Evolutionary conservation across 345 rosid genomes (phyloP).

Genomic region (Hibiscus syriacus): DNA sequence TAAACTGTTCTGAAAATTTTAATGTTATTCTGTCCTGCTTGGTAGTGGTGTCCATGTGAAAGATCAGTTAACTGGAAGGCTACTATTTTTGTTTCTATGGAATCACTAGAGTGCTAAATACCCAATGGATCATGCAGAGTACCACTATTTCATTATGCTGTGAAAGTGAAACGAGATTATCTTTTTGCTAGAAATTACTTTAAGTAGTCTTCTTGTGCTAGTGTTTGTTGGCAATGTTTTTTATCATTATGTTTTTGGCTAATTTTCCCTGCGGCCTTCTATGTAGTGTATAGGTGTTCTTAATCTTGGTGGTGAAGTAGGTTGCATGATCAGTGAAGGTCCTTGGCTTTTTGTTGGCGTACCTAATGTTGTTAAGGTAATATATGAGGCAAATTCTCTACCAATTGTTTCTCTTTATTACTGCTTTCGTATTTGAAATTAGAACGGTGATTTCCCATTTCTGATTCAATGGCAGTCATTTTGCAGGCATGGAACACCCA

Average conservation of each 20-base stretch:
- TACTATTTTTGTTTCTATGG: background rate
- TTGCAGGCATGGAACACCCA: constrained; percentile 89
- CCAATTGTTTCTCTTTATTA: background rate
- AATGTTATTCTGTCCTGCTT: background rate
- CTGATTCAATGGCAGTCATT: background rate
- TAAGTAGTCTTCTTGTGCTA: background rate
- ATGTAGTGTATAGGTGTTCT: constrained; percentile 58
- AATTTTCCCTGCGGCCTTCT: constrained; percentile 4
- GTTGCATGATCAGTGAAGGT: constrained; percentile 90
- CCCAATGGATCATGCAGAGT: background rate
- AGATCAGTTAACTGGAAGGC: background rate
- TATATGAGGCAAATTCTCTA: background rate
- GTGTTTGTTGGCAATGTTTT: background rate
- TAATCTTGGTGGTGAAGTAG: constrained; percentile 79
- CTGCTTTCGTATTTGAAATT: background rate
- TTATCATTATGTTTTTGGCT: background rate
- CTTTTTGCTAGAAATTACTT: background rate
- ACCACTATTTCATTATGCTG: background rate
- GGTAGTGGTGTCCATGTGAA: background rate
- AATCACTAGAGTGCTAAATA: background rate
- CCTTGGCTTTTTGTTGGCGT: constrained; percentile 93
- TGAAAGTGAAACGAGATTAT: background rate
- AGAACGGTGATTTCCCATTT: background rate
- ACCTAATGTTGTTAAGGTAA: constrained; percentile 81
- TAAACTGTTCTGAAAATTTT: background rate